A percentile compares a stretch with the other conserved stretches of the same genome.
Conservation (phyloP, 345 rosid species). For the Lumnitzera racemosa region DNA sequence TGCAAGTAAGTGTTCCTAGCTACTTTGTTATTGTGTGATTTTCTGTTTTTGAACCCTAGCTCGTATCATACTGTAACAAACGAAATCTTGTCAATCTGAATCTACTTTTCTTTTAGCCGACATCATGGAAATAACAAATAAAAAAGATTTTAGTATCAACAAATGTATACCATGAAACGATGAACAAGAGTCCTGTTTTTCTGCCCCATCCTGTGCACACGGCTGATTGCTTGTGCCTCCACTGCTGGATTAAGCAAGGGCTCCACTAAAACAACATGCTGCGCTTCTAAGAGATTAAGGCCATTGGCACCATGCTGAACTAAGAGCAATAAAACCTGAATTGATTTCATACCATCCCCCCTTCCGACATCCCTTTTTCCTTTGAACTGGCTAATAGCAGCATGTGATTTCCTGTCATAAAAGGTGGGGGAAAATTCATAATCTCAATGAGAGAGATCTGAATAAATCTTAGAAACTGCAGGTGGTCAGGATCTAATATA, state of each 20-base stretch:
- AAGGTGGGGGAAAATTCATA: slow-evolving; percentile 10
- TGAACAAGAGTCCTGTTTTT: slow-evolving; percentile 70
- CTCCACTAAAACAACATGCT: slow-evolving; percentile 89
- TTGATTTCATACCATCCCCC: slow-evolving; percentile 16
- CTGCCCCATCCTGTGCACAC: slow-evolving; percentile 94
- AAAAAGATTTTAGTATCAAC: not conserved
- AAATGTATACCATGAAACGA: slow-evolving; percentile 66
- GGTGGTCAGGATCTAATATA: no score
- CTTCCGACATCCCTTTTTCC: slow-evolving; percentile 30
- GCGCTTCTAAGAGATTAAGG: slow-evolving; percentile 91
- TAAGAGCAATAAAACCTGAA: slow-evolving; percentile 77
- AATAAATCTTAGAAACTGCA: no score
- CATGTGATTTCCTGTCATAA: slow-evolving; percentile 65
- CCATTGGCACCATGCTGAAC: slow-evolving; percentile 98
- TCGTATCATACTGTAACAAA: no score
- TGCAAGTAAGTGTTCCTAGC: no score
- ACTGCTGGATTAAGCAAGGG: slow-evolving; percentile 94
- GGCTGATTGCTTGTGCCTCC: slow-evolving; percentile 92
- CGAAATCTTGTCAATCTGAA: no score
- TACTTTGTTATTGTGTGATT: no score
- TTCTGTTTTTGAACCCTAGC: no score
- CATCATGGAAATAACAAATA: not conserved
- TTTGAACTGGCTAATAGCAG: slow-evolving; percentile 72
- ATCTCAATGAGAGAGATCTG: not conserved
- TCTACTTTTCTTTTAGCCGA: not conserved